phyloP scores from a whole-genome alignment of 1,284 basidiomycete species.

The Sutorius eximius region DNA sequence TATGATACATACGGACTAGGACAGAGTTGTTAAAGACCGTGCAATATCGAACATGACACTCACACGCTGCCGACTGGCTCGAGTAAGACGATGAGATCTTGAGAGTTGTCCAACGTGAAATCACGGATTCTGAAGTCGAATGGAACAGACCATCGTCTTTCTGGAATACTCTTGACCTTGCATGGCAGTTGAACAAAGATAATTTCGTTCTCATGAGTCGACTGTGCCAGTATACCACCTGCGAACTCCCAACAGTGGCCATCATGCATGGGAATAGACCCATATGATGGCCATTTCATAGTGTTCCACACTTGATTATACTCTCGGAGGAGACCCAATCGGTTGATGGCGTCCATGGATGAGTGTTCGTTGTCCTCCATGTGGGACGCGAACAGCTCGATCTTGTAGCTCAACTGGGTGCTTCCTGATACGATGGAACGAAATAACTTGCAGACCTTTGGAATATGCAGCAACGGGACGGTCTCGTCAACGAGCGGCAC shows the following conservation, averaged over 20 bases:
- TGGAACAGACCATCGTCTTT: constrained; percentile 46
- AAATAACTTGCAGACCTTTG: constrained; percentile 49
- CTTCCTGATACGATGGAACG: constrained; percentile 41
- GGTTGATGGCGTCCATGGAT: constrained; percentile 32
- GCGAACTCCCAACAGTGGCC: constrained; percentile 56
- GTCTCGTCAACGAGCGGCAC: neutral
- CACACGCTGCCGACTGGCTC: constrained; percentile 35
- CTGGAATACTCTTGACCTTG: constrained; percentile 45
- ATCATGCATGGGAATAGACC: constrained; percentile 38
- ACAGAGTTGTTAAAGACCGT: constrained; percentile 1
- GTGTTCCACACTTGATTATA: constrained; percentile 49
- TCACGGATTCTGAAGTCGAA: constrained; percentile 50
- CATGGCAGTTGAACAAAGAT: constrained; percentile 50
- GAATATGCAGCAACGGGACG: neutral
- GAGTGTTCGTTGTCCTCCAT: constrained; percentile 43
- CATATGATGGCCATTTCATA: constrained; percentile 39
- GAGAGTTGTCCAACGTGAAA: constrained; percentile 60
- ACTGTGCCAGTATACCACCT: constrained; percentile 57
- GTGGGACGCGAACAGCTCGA: constrained; percentile 51
- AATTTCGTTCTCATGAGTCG: constrained; percentile 29
- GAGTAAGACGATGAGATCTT: constrained; percentile 55
- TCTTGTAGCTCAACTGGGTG: constrained; percentile 44
- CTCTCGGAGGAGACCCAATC: constrained; percentile 41
- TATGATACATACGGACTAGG: constrained; percentile 22
- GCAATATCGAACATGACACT: constrained; percentile 6